These are phyloP conservation scores for Wickerhamomyces chaumierensis DNA, from an alignment of 805 yeast genomes.

Conservation along the genomic window DNA sequence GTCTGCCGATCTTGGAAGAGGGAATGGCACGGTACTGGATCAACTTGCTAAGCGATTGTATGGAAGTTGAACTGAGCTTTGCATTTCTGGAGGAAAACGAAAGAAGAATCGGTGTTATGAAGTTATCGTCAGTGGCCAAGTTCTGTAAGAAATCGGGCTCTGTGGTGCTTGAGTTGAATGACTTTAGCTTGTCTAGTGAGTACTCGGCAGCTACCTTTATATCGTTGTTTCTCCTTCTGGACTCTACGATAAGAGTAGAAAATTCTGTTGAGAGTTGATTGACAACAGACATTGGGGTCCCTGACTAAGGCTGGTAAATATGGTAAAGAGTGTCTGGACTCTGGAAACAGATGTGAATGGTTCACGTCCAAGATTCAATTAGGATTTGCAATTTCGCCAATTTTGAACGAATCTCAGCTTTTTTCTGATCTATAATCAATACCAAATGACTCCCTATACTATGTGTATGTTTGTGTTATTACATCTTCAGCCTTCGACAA, in stretches of 20 bases:
- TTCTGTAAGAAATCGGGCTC: constrained; percentile 18
- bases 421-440: no score
- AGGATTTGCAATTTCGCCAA: no score
- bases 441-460: no score
- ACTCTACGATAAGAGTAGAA: constrained; percentile 47
- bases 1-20: constrained; percentile 33
- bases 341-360: no score
- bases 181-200: constrained; percentile 35
- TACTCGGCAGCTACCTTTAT: constrained; percentile 47
- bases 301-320: no score
- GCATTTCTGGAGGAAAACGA: constrained; percentile 70
- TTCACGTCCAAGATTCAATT: no score
- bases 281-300: constrained; percentile 37
- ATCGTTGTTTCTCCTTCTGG: constrained; percentile 62
- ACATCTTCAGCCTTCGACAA: no score
- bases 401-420: no score
- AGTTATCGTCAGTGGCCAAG: constrained; percentile 36
- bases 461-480: no score
- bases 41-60: constrained; percentile 59
- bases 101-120: constrained; percentile 56
- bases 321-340: no score
- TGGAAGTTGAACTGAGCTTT: constrained; percentile 58
- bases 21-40: constrained; percentile 47
- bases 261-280: constrained; percentile 48
- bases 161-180: constrained; percentile 19